These are phyloP conservation scores for Onygenales sp. DNA, from an alignment of 2,329 filamentous ascomycete genomes.

Conservation along the genomic window DNA sequence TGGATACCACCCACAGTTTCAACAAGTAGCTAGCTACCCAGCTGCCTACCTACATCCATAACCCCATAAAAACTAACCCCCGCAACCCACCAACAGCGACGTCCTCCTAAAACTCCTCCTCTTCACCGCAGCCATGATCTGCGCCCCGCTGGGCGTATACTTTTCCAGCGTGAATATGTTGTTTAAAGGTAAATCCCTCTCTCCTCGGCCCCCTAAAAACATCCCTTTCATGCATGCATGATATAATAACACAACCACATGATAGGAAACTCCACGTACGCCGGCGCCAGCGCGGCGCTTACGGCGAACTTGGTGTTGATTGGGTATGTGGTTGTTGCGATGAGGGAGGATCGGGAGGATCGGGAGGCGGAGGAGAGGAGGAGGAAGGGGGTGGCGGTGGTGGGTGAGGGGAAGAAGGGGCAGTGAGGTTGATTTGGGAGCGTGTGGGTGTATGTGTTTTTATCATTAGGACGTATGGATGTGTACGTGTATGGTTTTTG, in stretches of 20 bases:
- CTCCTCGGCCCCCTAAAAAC: not conserved
- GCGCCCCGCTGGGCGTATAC: slow-evolving; percentile 78
- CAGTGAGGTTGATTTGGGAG: slow-evolving; percentile 18
- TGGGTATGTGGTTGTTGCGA: slow-evolving; percentile 83
- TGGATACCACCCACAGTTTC: too few relatives aligned
- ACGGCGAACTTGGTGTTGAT: slow-evolving; percentile 87
- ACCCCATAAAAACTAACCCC: not conserved
- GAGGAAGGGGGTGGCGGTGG: slow-evolving; percentile 47
- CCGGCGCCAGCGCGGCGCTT: slow-evolving; percentile 74
- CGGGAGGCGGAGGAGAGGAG: slow-evolving; percentile 49
- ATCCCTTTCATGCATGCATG: too few relatives aligned
- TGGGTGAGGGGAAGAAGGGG: slow-evolving; percentile 44
- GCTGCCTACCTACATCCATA: too few relatives aligned
- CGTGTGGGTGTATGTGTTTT: not conserved
- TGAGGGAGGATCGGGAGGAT: slow-evolving; percentile 75
- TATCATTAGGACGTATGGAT: not conserved
- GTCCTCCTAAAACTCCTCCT: slow-evolving; percentile 84
- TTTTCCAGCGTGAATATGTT: slow-evolving; percentile 68
- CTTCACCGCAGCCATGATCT: slow-evolving; percentile 88
- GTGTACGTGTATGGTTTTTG: too few relatives aligned
- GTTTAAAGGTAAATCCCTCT: slow-evolving; percentile 58
- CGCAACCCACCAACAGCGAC: slow-evolving; percentile 40
- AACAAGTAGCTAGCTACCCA: too few relatives aligned
- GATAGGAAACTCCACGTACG: slow-evolving; percentile 80
- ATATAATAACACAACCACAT: not conserved